phyloP scores from a whole-genome alignment of 139 green algal species.

The Chlamydomonas incerta region DNA sequence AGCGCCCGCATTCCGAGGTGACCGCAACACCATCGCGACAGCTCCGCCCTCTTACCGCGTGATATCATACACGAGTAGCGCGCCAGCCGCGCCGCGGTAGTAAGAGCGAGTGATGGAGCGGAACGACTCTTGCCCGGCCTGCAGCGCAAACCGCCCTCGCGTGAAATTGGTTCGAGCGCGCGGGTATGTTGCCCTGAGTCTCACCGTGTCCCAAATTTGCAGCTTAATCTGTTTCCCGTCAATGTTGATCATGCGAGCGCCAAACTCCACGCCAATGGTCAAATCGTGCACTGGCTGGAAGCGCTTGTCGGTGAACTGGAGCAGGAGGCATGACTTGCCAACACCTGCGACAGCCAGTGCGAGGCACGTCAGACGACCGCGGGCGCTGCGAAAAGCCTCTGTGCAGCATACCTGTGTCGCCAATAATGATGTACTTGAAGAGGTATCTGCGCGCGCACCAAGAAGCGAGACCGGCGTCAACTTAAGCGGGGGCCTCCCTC shows the following conservation, averaged over 20 bases:
- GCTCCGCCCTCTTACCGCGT: conserved; percentile 61
- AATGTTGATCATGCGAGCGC: conserved; percentile 98
- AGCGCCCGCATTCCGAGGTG: no score
- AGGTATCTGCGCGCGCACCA: conserved; percentile 74
- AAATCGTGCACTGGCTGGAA: conserved; percentile 97
- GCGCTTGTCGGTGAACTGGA: conserved; percentile 99
- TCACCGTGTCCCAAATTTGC: conserved; percentile 96
- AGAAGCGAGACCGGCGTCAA: not conserved
- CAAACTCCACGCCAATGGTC: conserved; percentile 96
- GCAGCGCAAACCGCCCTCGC: not conserved
- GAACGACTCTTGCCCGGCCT: conserved; percentile 98
- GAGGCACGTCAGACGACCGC: not conserved
- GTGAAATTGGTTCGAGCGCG: not conserved
- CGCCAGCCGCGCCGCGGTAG: conserved; percentile 98
- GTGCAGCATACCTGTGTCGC: conserved; percentile 84
- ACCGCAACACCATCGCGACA: not conserved
- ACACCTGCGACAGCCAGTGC: conserved; percentile 83
- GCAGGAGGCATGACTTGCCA: conserved; percentile 98
- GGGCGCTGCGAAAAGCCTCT: no score
- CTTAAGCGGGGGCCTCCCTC: not conserved
- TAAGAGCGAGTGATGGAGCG: conserved; percentile 98
- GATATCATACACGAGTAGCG: conserved; percentile 99
- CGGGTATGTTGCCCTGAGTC: conserved; percentile 8
- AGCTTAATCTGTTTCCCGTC: conserved; percentile 99
- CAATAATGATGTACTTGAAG: conserved; percentile 99